Percentiles rank a stretch among this genome's conserved stretches.
These are phyloP conservation scores for Podila epicladia DNA, from an alignment of 192 early-diverging fungal species.

Conservation along the genomic window DNA sequence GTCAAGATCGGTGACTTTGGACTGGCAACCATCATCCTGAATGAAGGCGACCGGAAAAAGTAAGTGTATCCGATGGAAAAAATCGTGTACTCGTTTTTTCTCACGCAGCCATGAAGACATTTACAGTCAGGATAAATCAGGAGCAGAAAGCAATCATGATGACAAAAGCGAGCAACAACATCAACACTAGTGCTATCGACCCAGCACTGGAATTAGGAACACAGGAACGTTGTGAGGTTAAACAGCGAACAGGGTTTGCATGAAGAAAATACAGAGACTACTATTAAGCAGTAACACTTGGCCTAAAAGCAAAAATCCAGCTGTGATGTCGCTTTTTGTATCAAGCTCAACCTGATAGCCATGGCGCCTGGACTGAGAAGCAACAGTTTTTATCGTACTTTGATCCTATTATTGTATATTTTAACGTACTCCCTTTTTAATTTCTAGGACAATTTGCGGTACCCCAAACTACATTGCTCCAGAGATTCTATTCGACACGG, in stretches of 20 bases:
- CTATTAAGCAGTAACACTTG: too few species aligned
- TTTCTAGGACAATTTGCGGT: constrained; percentile 86
- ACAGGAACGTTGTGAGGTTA: too few species aligned
- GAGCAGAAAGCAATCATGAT: neutral
- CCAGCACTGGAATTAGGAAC: too few species aligned
- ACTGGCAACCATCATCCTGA: constrained; percentile 83
- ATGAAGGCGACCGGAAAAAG: constrained; percentile 87
- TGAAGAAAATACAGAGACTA: too few species aligned
- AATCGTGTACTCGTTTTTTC: too few species aligned
- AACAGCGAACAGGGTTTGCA: too few species aligned
- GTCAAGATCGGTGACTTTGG: constrained; percentile 98
- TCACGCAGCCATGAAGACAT: neutral
- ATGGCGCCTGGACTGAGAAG: neutral
- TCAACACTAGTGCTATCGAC: too few species aligned
- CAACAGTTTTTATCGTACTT: neutral
- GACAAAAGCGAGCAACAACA: neutral
- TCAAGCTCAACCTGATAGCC: neutral
- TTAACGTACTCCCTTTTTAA: neutral
- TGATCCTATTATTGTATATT: neutral
- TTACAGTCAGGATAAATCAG: too few species aligned
- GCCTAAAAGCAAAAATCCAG: too few species aligned
- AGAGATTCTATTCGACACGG: constrained; percentile 85
- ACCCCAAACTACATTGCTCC: constrained; percentile 99
- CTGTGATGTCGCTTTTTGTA: too few species aligned
- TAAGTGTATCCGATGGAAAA: constrained; percentile 41